A percentile compares a stretch with the other conserved stretches of the same genome.
phyloP scores from a whole-genome alignment of 805 yeast species.

The Myxozyma monticola region DNA sequence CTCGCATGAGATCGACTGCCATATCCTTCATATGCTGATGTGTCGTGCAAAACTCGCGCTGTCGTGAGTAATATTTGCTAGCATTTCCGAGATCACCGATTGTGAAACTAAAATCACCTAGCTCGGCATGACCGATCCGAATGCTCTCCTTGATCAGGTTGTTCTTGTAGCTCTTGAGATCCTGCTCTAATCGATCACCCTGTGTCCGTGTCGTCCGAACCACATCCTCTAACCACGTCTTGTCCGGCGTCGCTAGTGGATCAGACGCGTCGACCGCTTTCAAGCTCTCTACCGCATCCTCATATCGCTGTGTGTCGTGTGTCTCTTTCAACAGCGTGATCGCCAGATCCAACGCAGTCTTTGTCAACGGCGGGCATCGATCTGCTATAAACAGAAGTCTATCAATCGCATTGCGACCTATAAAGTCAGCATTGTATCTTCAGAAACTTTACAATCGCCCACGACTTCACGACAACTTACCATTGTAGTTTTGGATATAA shows the following conservation, averaged over 20 bases:
- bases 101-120: slow-evolving; percentile 20
- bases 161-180: slow-evolving; percentile 28
- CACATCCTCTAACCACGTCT: slow-evolving; percentile 16
- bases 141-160: slow-evolving; percentile 29
- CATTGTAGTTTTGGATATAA: slow-evolving; percentile 22
- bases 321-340: slow-evolving; percentile 14
- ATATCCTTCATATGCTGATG: slow-evolving; percentile 26
- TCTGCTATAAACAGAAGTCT: slow-evolving; percentile 25
- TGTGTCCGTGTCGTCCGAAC: slow-evolving; percentile 1
- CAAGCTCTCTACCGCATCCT: slow-evolving; percentile 16
- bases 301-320: slow-evolving; percentile 18
- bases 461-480: slow-evolving; percentile 6
- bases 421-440: background rate
- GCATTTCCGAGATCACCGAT: slow-evolving; percentile 25
- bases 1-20: slow-evolving; percentile 24
- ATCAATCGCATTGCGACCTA: slow-evolving; percentile 25
- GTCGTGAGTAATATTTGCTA: slow-evolving; percentile 18
- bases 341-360: slow-evolving; percentile 19
- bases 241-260: slow-evolving; percentile 12
- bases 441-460: background rate
- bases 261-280: slow-evolving; percentile 1
- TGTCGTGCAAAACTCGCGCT: slow-evolving; percentile 28
- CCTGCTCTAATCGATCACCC: slow-evolving; percentile 24
- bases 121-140: slow-evolving; percentile 28
- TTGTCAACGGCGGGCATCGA: slow-evolving; percentile 18